These are phyloP conservation scores for Teunomyces stri DNA, from an alignment of 805 yeast species.

Conservation along the genomic window DNA sequence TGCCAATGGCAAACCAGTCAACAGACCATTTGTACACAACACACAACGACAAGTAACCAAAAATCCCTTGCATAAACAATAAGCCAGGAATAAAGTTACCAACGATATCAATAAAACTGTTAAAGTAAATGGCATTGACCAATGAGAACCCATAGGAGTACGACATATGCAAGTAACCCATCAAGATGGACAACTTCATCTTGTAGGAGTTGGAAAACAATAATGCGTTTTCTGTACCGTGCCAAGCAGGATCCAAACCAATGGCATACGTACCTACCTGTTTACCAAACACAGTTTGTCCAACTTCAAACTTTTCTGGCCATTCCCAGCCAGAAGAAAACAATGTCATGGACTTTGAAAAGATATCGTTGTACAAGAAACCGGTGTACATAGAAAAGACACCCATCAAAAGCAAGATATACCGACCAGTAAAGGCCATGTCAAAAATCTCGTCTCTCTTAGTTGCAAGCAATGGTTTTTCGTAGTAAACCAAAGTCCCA, in stretches of 20 bases:
- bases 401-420: conserved; percentile 69
- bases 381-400: conserved; percentile 73
- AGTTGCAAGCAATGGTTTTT: conserved; percentile 49
- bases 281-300: conserved; percentile 43
- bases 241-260: conserved; percentile 76
- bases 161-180: conserved; percentile 76
- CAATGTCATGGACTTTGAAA: conserved; percentile 66
- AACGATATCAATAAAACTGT: conserved; percentile 59
- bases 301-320: conserved; percentile 46
- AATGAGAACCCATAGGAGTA: conserved; percentile 68
- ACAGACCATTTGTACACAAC: conserved; percentile 73
- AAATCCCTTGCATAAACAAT: conserved; percentile 71
- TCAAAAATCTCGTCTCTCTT: conserved; percentile 70
- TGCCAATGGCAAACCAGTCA: conserved; percentile 62
- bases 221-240: conserved; percentile 72
- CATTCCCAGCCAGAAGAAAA: conserved; percentile 71
- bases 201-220: conserved; percentile 71
- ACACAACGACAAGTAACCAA: conserved; percentile 65
- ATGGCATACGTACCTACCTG: conserved; percentile 53
- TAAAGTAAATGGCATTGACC: conserved; percentile 57
- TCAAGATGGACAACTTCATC: conserved; percentile 71
- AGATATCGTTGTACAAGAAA: conserved; percentile 67
- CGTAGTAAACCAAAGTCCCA: conserved; percentile 51
- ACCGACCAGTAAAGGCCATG: conserved; percentile 73
- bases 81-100: conserved; percentile 76